Conservation (phyloP, 495 filamentous ascomycete genomes). For the Neurospora pannonica region DNA sequence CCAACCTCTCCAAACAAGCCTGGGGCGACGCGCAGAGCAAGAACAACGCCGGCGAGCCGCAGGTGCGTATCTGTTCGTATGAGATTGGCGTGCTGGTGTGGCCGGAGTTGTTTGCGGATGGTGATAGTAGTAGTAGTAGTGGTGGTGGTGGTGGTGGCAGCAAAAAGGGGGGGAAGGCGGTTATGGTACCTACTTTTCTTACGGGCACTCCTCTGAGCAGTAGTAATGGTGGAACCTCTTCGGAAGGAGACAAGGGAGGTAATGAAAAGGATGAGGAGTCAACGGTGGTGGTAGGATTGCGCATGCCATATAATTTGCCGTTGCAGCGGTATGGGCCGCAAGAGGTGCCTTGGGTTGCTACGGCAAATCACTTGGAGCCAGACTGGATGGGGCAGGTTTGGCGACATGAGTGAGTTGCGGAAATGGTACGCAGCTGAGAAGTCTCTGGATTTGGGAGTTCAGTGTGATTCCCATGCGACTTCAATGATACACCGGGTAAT, state of each 20-base stretch:
- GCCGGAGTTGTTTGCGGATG: constrained; percentile 54
- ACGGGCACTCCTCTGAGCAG: constrained; percentile 37
- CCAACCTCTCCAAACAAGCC: constrained; percentile 81
- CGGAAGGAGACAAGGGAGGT: neutral
- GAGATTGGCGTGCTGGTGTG: constrained; percentile 82
- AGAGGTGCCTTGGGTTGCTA: constrained; percentile 76
- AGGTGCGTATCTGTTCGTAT: constrained; percentile 68
- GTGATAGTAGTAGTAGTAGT: neutral
- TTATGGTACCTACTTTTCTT: constrained; percentile 64
- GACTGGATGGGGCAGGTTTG: constrained; percentile 56
- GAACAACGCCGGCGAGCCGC: constrained; percentile 32
- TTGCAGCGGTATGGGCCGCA: constrained; percentile 49
- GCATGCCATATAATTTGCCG: constrained; percentile 80
- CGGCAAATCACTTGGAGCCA: constrained; percentile 46
- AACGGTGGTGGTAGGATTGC: constrained; percentile 49
- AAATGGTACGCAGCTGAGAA: neutral
- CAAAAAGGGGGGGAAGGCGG: constrained; percentile 15
- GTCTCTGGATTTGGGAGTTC: no score
- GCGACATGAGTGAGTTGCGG: constrained; percentile 3
- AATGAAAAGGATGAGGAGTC: neutral
- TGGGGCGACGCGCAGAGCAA: constrained; percentile 56
- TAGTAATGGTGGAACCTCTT: constrained; percentile 1
- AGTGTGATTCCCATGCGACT: no score
- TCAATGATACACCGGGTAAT: no score
- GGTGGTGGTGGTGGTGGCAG: neutral